These are phyloP conservation scores for Melaleuca alternifolia DNA, from an alignment of 345 rosid species.

Conservation along the genomic window DNA sequence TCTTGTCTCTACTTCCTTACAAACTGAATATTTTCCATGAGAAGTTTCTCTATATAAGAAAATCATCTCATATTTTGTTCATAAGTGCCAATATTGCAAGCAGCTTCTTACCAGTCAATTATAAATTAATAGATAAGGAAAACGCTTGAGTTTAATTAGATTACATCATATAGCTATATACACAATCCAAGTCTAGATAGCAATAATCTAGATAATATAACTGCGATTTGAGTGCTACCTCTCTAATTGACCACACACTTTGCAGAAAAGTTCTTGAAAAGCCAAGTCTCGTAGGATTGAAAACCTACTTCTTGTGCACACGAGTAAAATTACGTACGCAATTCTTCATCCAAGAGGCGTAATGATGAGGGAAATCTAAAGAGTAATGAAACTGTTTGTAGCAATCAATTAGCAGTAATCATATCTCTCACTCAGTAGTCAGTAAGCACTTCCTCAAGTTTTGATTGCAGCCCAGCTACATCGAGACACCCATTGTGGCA, in stretches of 20 bases:
- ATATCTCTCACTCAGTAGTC: background rate
- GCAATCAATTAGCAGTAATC: background rate
- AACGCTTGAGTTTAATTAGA: background rate
- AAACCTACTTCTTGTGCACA: background rate
- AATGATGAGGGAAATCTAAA: background rate
- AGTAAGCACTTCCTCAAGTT: slow-evolving; percentile 6
- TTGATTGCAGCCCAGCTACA: slow-evolving; percentile 6
- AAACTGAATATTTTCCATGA: background rate
- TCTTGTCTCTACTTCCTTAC: background rate
- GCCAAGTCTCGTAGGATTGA: background rate
- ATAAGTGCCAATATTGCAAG: background rate
- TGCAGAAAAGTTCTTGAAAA: background rate
- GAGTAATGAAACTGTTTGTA: background rate
- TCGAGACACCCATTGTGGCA: background rate
- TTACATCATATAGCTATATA: background rate
- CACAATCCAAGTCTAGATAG: background rate
- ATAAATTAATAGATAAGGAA: background rate
- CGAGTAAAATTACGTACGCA: background rate
- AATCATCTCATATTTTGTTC: background rate
- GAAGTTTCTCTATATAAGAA: background rate
- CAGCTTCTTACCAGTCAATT: background rate
- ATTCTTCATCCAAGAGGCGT: background rate
- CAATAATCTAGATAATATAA: background rate
- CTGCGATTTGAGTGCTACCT: background rate
- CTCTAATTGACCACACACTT: background rate